Percentiles rank a stretch among this genome's conserved stretches.
These are phyloP conservation scores for Triticum urartu DNA, from an alignment of 176 grass and related monocot species.

Conservation along the genomic window DNA sequence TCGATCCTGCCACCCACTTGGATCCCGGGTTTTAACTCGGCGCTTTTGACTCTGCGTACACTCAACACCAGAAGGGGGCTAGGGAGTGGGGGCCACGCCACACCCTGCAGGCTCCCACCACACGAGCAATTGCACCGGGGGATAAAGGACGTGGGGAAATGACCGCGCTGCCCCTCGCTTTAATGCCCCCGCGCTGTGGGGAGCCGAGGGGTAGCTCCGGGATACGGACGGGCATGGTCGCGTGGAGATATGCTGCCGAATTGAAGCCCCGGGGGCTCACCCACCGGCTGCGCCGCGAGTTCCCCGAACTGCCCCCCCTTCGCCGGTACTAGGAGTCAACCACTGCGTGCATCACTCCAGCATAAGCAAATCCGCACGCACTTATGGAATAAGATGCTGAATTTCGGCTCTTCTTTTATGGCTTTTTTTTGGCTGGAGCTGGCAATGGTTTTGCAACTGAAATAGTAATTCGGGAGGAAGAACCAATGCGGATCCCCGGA, in stretches of 20 bases:
- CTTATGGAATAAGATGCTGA: neutral
- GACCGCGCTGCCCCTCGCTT: slow-evolving; percentile 7
- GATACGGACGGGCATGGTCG: slow-evolving; percentile 3
- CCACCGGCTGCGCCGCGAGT: neutral
- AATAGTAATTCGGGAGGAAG: too few species aligned
- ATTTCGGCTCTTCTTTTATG: neutral
- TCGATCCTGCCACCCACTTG: slow-evolving; percentile 4
- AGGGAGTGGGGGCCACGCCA: neutral
- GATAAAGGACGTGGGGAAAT: slow-evolving; percentile 39
- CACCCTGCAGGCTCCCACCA: slow-evolving; percentile 50
- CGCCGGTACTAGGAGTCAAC: slow-evolving; percentile 27
- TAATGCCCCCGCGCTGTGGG: neutral
- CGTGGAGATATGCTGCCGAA: neutral
- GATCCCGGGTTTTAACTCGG: slow-evolving; percentile 17
- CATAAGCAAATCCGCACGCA: neutral
- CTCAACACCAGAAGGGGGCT: neutral
- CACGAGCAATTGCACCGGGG: slow-evolving; percentile 53
- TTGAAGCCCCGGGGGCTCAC: slow-evolving; percentile 3
- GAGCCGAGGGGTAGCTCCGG: slow-evolving; percentile 16
- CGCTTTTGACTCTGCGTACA: slow-evolving; percentile 36
- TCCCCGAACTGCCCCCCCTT: slow-evolving; percentile 11
- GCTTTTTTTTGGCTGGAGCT: too few species aligned
- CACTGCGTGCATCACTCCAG: neutral
- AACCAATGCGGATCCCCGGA: slow-evolving; percentile 29
- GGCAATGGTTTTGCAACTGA: too few species aligned